phyloP scores from a whole-genome alignment of 2,329 filamentous ascomycete genomes.

The Macrophomina pseudophaseolina region DNA sequence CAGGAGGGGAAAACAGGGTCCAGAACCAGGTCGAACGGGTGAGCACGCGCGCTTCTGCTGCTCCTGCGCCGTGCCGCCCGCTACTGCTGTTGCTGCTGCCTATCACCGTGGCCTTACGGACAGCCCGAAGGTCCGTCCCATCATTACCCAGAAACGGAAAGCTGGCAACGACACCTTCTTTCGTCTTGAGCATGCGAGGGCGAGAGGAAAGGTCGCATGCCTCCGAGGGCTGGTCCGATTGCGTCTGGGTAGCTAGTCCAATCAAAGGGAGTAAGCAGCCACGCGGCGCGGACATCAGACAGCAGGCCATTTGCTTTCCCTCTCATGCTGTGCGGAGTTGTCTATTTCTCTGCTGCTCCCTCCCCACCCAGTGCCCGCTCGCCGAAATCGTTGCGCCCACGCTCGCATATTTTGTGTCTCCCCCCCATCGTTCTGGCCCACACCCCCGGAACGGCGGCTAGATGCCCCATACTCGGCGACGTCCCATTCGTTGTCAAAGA shows the following conservation, averaged over 20 bases:
- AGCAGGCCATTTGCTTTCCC: not conserved
- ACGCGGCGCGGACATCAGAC: not conserved
- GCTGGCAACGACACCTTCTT: not conserved
- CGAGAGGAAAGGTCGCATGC: not conserved
- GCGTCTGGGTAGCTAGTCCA: not conserved
- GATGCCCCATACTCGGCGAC: slow-evolving; percentile 15
- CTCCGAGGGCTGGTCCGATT: not conserved
- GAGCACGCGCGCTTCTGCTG: not conserved
- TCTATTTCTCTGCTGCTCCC: too few species aligned
- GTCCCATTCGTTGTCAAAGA: not conserved
- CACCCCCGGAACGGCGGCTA: slow-evolving; percentile 16
- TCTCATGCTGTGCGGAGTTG: not conserved
- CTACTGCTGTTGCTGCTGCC: not conserved
- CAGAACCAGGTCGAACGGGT: not conserved
- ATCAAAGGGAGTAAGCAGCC: slow-evolving; percentile 1
- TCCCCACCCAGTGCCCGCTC: not conserved
- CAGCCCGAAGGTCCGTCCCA: not conserved
- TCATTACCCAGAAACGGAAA: not conserved
- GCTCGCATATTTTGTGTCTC: not conserved
- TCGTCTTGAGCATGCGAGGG: slow-evolving; percentile 2
- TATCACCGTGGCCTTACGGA: slow-evolving; percentile 13
- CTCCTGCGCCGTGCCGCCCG: not conserved
- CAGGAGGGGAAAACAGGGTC: too few species aligned
- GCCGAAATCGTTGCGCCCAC: not conserved
- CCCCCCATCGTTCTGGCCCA: slow-evolving; percentile 12